phyloP scores from a whole-genome alignment of 2,329 filamentous ascomycete species.

The Monilinia polystroma region DNA sequence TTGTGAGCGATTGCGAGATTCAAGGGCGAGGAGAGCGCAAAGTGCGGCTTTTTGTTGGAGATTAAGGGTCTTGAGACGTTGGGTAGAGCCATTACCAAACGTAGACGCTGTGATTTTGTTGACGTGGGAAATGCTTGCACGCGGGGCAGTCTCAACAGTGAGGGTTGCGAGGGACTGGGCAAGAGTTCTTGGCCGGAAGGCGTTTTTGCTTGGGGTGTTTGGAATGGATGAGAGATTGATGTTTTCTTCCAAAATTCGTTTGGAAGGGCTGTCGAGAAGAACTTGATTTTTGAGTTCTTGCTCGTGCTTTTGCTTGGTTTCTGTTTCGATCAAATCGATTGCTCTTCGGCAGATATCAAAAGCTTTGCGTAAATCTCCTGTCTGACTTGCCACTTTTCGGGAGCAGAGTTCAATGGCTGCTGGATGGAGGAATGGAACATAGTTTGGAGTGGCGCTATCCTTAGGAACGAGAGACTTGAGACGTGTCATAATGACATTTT shows the following conservation, averaged over 20 bases:
- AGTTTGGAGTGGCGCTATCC: conserved; percentile 53
- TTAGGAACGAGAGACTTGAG: conserved; percentile 70
- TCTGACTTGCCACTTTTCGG: conserved; percentile 91
- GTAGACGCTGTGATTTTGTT: conserved; percentile 87
- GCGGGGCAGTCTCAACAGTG: conserved; percentile 77
- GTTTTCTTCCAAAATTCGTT: conserved; percentile 78
- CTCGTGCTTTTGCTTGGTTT: conserved; percentile 73
- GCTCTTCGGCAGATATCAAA: conserved; percentile 92
- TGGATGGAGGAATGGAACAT: conserved; percentile 86
- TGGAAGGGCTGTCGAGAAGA: conserved; percentile 64
- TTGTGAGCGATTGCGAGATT: conserved; percentile 65
- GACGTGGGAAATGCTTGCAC: conserved; percentile 85
- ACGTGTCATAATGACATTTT: conserved; percentile 79
- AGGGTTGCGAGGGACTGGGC: conserved; percentile 54
- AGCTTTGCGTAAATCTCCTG: conserved; percentile 88
- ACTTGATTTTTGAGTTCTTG: conserved; percentile 57
- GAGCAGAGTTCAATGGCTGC: conserved; percentile 91
- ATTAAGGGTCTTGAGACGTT: conserved; percentile 84
- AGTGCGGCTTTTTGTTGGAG: conserved; percentile 95
- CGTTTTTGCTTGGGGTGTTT: conserved; percentile 41
- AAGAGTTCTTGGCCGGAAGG: conserved; percentile 43
- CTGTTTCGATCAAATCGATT: conserved; percentile 83
- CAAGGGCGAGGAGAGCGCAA: conserved; percentile 83
- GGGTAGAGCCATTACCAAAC: conserved; percentile 84
- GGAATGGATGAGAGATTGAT: conserved; percentile 65